Percentiles rank a stretch among this genome's conserved stretches.
Conservation (phyloP, 2,329 filamentous ascomycete species). For the Immersiporthe knoxdaviesiana region DNA sequence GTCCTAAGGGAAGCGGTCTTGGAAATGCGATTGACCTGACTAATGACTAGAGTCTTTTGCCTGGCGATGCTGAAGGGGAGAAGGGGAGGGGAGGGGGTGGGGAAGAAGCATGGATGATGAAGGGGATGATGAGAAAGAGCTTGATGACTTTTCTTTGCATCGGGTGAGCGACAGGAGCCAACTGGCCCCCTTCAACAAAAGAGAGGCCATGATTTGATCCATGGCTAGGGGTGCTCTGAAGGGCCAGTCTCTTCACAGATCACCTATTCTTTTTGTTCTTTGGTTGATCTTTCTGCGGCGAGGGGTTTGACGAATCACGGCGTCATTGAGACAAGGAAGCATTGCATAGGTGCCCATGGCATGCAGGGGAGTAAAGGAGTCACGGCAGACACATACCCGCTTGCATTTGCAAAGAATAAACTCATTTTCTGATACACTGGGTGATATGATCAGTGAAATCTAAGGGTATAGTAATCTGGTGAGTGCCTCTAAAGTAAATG, state of each 20-base stretch:
- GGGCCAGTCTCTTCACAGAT: neutral
- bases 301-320: neutral
- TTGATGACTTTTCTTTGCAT: neutral
- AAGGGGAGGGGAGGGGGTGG: too few species aligned
- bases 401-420: neutral
- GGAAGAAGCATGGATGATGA: neutral
- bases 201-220: neutral
- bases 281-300: too few species aligned
- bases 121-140: neutral
- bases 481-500: neutral
- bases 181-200: too few species aligned
- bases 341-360: slow-evolving; percentile 7
- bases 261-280: neutral
- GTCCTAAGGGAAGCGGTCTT: neutral
- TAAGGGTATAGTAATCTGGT: too few species aligned
- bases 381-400: neutral
- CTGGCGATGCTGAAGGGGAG: neutral
- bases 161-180: neutral
- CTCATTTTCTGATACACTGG: neutral
- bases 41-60: slow-evolving; percentile 4
- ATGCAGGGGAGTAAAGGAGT: neutral
- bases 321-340: neutral
- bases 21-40: slow-evolving; percentile 24
- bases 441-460: neutral
- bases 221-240: neutral